Evolutionary conservation across 2,329 filamentous ascomycete genomes (phyloP).

Genomic region (Alternaria arborescens): DNA sequence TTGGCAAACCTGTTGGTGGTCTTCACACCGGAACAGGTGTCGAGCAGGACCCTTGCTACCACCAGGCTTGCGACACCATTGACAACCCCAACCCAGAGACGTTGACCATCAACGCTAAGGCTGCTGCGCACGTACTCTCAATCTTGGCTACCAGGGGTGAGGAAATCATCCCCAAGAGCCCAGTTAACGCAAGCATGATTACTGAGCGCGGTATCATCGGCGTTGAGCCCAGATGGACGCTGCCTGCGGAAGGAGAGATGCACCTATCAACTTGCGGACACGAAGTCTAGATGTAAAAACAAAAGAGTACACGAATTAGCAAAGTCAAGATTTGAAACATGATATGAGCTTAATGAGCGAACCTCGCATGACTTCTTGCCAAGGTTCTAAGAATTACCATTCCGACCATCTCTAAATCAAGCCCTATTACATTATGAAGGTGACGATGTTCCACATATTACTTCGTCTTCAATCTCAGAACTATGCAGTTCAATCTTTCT

Average conservation of each 20-base stretch:
- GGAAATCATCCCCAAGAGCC: conserved; percentile 48
- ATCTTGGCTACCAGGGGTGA: conserved; percentile 43
- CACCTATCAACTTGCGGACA: conserved; percentile 45
- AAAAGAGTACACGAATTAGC: background rate
- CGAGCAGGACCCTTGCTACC: conserved; percentile 52
- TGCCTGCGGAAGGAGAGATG: conserved; percentile 37
- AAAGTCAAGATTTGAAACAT: background rate
- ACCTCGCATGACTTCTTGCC: background rate
- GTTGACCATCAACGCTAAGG: conserved; percentile 49
- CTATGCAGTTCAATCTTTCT: background rate
- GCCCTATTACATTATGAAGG: background rate
- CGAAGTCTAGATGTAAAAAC: conserved; percentile 29
- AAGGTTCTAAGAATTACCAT: background rate
- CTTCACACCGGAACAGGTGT: conserved; percentile 53
- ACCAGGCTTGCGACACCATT: conserved; percentile 51
- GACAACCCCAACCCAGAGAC: conserved; percentile 51
- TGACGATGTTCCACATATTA: background rate
- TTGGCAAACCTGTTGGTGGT: conserved; percentile 52
- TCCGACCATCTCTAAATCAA: background rate
- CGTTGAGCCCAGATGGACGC: conserved; percentile 43
- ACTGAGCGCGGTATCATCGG: conserved; percentile 38
- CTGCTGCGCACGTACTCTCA: conserved; percentile 48
- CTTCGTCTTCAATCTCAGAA: background rate
- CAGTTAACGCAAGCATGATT: conserved; percentile 43
- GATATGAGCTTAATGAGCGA: background rate